phyloP scores from a whole-genome alignment of 371 early-diverging fungal genomes.

The Vairimorpha necatrix region DNA sequence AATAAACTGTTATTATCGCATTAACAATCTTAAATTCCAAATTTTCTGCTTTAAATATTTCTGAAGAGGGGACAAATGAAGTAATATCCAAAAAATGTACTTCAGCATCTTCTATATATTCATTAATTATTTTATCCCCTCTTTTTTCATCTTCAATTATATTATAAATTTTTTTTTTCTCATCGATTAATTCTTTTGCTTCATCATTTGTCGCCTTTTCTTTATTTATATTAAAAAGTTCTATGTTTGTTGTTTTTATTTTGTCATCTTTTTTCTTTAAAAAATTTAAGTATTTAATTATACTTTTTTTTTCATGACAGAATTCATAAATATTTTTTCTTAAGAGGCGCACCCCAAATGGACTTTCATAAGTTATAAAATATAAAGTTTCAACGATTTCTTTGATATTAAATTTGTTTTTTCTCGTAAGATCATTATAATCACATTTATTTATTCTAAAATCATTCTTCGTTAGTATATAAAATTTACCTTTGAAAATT shows the following conservation, averaged over 20 bases:
- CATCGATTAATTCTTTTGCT: neutral
- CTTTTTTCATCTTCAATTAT: neutral
- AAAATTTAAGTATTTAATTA: neutral
- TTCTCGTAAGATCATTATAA: neutral
- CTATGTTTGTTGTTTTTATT: neutral
- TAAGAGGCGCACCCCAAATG: neutral
- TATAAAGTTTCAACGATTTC: neutral
- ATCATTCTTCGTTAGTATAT: neutral
- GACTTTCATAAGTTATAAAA: neutral
- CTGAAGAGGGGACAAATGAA: neutral
- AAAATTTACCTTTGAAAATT: neutral
- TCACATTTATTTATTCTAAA: neutral
- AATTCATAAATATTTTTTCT: conserved; percentile 1
- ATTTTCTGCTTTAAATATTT: neutral
- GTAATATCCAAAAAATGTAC: neutral
- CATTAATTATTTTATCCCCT: too few relatives aligned
- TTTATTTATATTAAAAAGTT: neutral
- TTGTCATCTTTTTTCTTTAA: neutral
- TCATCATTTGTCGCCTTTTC: neutral
- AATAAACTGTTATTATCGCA: neutral
- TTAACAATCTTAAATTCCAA: neutral
- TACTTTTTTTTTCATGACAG: neutral
- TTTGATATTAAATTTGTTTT: neutral
- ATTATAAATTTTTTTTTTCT: neutral
- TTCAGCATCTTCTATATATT: too few relatives aligned